A percentile compares a stretch with the other conserved stretches of the same genome.
These are phyloP conservation scores for Dendryphion nanum DNA, from an alignment of 2,329 filamentous ascomycete species.

Conservation along the genomic window DNA sequence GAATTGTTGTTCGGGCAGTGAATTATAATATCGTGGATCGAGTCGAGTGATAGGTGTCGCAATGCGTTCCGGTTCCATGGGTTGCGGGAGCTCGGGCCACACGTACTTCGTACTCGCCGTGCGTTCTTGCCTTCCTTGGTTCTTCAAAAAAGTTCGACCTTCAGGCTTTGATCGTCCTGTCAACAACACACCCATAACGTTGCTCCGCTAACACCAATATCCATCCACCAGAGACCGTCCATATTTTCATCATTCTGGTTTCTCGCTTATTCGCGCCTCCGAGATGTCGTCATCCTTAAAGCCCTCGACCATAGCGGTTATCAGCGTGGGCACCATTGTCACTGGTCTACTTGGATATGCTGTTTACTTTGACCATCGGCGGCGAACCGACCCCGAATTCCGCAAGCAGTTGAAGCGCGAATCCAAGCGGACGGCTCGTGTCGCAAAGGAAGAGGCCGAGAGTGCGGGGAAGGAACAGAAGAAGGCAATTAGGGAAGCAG, in stretches of 20 bases:
- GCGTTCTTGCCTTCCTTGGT: constrained; percentile 21
- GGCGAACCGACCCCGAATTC: constrained; percentile 63
- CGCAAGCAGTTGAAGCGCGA: constrained; percentile 67
- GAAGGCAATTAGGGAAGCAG: constrained; percentile 69
- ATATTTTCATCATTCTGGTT: no score
- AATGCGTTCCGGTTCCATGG: constrained; percentile 10
- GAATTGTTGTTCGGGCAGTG: no score
- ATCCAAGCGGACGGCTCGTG: constrained; percentile 69
- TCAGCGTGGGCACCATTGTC: constrained; percentile 58
- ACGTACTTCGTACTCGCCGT: no score
- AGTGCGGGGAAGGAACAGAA: constrained; percentile 65
- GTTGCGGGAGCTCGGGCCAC: constrained; percentile 22
- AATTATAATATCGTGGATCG: no score
- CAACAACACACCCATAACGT: constrained; percentile 2
- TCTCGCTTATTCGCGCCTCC: neutral
- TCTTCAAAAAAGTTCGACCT: constrained; percentile 26
- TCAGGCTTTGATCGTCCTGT: no score
- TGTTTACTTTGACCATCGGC: constrained; percentile 65
- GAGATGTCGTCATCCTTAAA: constrained; percentile 46
- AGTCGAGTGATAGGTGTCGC: neutral
- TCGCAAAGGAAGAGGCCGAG: constrained; percentile 70
- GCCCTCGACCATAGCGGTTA: constrained; percentile 58
- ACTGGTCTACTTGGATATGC: constrained; percentile 63
- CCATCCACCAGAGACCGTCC: no score
- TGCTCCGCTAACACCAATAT: no score